Evolutionary conservation across 1,139 yeast species (phyloP), one percentile per base, ranked within the genome.

Genomic region (Geotrichum macrosporum): DNA sequence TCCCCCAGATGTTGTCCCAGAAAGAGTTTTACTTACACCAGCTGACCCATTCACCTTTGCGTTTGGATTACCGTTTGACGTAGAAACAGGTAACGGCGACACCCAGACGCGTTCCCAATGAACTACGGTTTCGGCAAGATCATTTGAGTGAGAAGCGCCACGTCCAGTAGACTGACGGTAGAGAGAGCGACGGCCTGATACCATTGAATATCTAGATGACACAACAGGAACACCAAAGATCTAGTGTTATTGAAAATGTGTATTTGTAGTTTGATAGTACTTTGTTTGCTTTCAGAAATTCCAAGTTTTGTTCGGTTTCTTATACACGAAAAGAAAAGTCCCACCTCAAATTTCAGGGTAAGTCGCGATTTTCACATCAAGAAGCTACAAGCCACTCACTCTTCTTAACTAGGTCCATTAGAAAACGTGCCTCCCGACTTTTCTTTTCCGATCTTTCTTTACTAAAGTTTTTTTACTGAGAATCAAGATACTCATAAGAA

Each of bases 41-140:
- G 38, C 15, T 19, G 21, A 9, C 21, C 41, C 35, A 24, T 35
- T 41, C 4, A 34, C 19, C 15, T 33, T 41, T 13, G 40, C 39
- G 34, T 16, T 41, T 20, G 36, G 27, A 20, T 26, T 41, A 10
- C 36, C 37, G 29, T 18, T 35, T 8, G 46, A 16, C 2, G 40
- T 40, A 5, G 35, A 19, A 20, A 36, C 26, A 12, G 42, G 27
- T n/a, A 44, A 19, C n/a, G 53, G 64, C 3, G 58, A 34, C 8
- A 56, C 58, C 64, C 64, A 60, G 35, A 59, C 62, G 30, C 60
- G 57, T 16, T 50, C 47, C 66, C 66, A 62, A 43, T 56, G 61
- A 18, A 47, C 51, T 3, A 61, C 52, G 37, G 53, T 54, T 20
- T 62, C 64, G 27, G 59, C 63, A 18, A 59, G 40, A 38, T 62